A percentile compares a stretch with the other conserved stretches of the same genome.
Conservation (phyloP, 257 asterid species). For the Solanum piurae region DNA sequence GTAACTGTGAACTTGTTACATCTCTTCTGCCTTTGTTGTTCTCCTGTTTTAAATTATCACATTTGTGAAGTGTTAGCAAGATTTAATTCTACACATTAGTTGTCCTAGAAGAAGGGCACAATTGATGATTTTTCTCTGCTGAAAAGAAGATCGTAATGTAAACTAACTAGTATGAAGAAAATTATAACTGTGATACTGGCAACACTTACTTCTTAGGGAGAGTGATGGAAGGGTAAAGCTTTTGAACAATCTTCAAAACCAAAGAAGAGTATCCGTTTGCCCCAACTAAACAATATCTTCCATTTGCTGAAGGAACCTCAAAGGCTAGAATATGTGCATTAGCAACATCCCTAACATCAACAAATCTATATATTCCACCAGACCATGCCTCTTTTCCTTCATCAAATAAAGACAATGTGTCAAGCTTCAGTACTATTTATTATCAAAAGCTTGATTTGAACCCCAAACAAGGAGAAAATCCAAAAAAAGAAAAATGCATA, state of each 20-base stretch:
- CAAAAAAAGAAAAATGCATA: neutral
- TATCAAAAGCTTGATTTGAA: neutral
- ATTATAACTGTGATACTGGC: neutral
- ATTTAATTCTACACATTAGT: neutral
- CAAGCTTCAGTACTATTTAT: neutral
- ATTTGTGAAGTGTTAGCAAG: neutral
- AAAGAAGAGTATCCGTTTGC: constrained; percentile 20
- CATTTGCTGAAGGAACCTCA: constrained; percentile 35
- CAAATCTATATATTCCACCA: constrained; percentile 20
- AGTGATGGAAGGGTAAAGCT: constrained; percentile 35
- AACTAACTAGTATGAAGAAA: neutral
- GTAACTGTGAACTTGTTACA: no score
- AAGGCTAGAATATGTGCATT: constrained; percentile 42
- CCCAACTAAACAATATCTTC: constrained; percentile 42
- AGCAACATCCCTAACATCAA: constrained; percentile 56
- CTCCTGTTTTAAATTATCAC: no score
- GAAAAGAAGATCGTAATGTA: neutral
- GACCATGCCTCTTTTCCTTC: constrained; percentile 24
- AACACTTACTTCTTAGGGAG: constrained; percentile 25
- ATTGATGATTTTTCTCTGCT: neutral
- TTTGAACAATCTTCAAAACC: constrained; percentile 22
- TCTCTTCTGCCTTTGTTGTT: no score
- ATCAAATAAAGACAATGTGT: neutral
- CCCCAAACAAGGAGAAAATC: neutral
- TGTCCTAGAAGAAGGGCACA: neutral